Conservation (phyloP, 352 stramenopile species). For the Phytophthora pinifolia region DNA sequence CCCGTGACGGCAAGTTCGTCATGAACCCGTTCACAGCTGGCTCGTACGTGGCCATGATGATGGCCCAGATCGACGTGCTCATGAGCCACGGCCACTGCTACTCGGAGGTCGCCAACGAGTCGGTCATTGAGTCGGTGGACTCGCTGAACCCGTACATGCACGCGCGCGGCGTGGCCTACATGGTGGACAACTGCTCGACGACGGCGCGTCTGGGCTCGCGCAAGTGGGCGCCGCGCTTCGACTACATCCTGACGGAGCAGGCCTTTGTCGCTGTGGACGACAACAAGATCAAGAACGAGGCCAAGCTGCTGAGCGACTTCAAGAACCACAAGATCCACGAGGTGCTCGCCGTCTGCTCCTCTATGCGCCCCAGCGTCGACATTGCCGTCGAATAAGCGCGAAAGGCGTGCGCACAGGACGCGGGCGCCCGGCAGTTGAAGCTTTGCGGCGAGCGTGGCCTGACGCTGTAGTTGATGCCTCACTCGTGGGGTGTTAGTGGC, state of each 20-base stretch:
- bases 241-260: constrained; percentile 98
- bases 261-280: constrained; percentile 96
- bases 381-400: constrained; percentile 85
- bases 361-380: constrained; percentile 96
- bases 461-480: constrained; percentile 20
- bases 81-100: constrained; percentile 96
- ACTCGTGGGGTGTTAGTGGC: constrained; percentile 6
- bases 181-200: constrained; percentile 99
- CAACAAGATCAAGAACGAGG: constrained; percentile 84
- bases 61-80: constrained; percentile 97
- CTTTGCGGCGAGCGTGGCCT: neutral
- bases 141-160: constrained; percentile 99
- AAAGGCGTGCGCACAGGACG: constrained; percentile 1
- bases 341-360: constrained; percentile 94
- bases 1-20: constrained; percentile 95
- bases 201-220: constrained; percentile 96
- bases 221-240: constrained; percentile 98
- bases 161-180: constrained; percentile 96
- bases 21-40: constrained; percentile 97
- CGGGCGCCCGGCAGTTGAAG: constrained; percentile 1
- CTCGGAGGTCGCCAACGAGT: constrained; percentile 98
- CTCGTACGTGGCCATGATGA: constrained; percentile 99
- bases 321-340: constrained; percentile 97
- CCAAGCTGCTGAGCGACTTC: constrained; percentile 93
- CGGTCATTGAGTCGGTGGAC: constrained; percentile 98